Evolutionary conservation across 129 eudicot species (phyloP).

Genomic region (Calendula officinalis): DNA sequence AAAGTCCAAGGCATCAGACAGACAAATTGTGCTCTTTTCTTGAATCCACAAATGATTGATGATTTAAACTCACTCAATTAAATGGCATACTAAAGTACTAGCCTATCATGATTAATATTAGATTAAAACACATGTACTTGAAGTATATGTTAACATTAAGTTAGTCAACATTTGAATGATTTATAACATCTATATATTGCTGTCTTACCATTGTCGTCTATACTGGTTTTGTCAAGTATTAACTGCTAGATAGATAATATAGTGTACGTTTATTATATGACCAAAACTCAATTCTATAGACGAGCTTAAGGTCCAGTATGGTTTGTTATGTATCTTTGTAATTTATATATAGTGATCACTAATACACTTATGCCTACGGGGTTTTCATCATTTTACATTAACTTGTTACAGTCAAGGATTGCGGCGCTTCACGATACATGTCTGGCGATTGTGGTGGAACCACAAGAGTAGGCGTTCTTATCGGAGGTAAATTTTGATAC

Average conservation of each 20-base stretch:
- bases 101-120: not conserved
- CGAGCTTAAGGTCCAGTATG: too few species aligned
- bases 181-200: too few species aligned
- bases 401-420: slow-evolving; percentile 34
- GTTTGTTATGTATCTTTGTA: too few species aligned
- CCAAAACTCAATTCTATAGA: too few species aligned
- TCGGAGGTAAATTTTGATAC: slow-evolving; percentile 53
- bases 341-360: too few species aligned
- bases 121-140: not conserved
- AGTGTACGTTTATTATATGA: too few species aligned
- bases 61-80: not conserved
- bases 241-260: too few species aligned
- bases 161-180: not conserved
- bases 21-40: not conserved
- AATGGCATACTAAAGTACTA: not conserved
- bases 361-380: too few species aligned
- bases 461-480: slow-evolving; percentile 52
- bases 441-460: slow-evolving; percentile 57
- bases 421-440: slow-evolving; percentile 40
- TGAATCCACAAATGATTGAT: not conserved
- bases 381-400: not conserved
- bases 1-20: too few species aligned
- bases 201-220: not conserved
- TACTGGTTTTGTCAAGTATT: slow-evolving; percentile 13
- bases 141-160: not conserved